phyloP scores from a whole-genome alignment of 768 basidiomycete genomes.

The Lentinula detonsa region DNA sequence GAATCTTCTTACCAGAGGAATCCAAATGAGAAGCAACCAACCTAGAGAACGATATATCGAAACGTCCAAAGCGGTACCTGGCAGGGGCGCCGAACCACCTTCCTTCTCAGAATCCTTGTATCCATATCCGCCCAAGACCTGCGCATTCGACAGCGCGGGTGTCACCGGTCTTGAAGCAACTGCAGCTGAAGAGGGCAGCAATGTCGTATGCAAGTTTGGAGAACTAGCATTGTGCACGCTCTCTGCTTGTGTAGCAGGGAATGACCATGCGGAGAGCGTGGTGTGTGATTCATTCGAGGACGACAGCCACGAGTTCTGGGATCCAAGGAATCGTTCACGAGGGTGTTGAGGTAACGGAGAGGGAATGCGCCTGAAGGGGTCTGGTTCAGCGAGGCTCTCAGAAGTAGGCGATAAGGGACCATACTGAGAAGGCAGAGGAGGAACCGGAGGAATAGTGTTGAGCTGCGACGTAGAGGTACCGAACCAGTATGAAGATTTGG shows the following conservation, averaged over 20 bases:
- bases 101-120: slow-evolving; percentile 54
- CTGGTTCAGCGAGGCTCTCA: slow-evolving; percentile 38
- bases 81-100: slow-evolving; percentile 35
- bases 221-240: slow-evolving; percentile 29
- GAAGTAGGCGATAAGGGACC: slow-evolving; percentile 39
- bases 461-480: slow-evolving; percentile 34
- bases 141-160: slow-evolving; percentile 49
- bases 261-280: slow-evolving; percentile 65
- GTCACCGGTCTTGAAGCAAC: slow-evolving; percentile 41
- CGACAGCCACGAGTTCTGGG: slow-evolving; percentile 72
- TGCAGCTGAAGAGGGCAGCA: slow-evolving; percentile 26
- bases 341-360: slow-evolving; percentile 26
- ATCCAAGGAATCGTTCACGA: slow-evolving; percentile 45
- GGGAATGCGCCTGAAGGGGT: slow-evolving; percentile 59
- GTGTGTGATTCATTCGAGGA: slow-evolving; percentile 53
- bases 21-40: slow-evolving; percentile 66
- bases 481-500: slow-evolving; percentile 64
- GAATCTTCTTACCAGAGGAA: slow-evolving; percentile 52
- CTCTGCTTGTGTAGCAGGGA: slow-evolving; percentile 42
- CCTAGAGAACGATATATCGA: slow-evolving; percentile 47
- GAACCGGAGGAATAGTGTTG: slow-evolving; percentile 46
- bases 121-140: slow-evolving; percentile 66
- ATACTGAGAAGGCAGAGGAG: slow-evolving; percentile 60
- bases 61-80: slow-evolving; percentile 46
- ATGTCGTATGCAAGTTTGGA: slow-evolving; percentile 35